phyloP scores from a whole-genome alignment of 2,329 filamentous ascomycete species.

The Colletotrichum tropicale region DNA sequence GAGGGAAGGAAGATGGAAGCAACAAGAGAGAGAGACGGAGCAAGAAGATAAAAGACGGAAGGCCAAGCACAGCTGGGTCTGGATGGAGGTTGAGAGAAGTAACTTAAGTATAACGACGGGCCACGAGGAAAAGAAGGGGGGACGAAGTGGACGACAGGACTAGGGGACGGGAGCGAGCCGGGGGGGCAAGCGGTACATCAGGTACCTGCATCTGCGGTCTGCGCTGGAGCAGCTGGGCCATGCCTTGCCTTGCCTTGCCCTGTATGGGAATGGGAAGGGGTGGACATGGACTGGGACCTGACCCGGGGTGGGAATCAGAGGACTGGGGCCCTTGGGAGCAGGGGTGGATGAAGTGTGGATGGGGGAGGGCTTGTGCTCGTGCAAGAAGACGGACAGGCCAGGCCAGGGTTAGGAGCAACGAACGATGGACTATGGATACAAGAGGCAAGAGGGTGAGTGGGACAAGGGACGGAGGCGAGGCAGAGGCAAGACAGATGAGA shows the following conservation, averaged over 20 bases:
- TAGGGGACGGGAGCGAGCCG: constrained; percentile 6
- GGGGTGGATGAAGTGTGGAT: neutral
- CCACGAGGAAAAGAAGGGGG: constrained; percentile 2
- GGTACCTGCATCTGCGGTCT: neutral
- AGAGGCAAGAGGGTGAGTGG: neutral
- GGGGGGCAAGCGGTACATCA: neutral
- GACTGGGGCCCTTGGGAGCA: neutral
- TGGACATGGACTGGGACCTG: neutral
- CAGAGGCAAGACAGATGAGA: neutral
- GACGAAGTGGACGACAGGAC: neutral
- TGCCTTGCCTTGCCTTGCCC: neutral
- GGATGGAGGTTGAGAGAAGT: constrained; percentile 13
- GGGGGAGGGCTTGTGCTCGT: neutral
- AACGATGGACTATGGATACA: neutral
- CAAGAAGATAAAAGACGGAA: constrained; percentile 17
- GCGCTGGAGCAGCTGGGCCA: neutral
- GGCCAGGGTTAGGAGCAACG: neutral
- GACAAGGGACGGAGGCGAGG: neutral
- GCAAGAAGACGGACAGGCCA: neutral
- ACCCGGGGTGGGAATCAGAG: neutral
- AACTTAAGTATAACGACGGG: constrained; percentile 18
- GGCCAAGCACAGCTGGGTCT: constrained; percentile 14
- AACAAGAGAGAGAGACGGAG: constrained; percentile 12
- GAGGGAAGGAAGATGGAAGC: neutral
- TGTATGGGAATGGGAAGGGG: neutral